A percentile compares a stretch with the other conserved stretches of the same genome.
Conservation (phyloP, 2,329 filamentous ascomycete species). For the Penicillium expansum region DNA sequence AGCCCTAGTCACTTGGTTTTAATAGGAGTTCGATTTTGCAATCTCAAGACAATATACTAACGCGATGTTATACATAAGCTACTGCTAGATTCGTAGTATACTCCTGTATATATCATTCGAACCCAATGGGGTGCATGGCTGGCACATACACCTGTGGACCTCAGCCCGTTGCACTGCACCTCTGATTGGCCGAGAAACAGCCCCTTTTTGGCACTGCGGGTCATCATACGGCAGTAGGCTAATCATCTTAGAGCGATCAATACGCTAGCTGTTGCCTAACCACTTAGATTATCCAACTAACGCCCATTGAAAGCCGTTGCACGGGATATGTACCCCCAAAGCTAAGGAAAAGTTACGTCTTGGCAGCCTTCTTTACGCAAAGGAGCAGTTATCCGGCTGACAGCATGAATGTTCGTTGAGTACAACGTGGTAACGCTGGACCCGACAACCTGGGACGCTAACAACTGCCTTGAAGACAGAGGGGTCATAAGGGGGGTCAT, state of each 20-base stretch:
- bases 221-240: constrained; percentile 1
- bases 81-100: not conserved
- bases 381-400: not conserved
- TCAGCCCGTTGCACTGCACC: not conserved
- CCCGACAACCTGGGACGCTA: constrained; percentile 19
- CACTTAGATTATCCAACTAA: not conserved
- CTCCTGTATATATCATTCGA: not conserved
- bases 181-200: constrained; percentile 10
- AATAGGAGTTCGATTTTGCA: not conserved
- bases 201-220: constrained; percentile 7
- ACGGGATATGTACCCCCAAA: constrained; percentile 9
- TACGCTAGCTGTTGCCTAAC: constrained; percentile 4
- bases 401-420: not conserved
- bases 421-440: not conserved
- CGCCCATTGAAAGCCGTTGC: constrained; percentile 4
- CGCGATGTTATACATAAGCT: not conserved
- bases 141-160: not conserved
- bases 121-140: not conserved
- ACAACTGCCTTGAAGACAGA: constrained; percentile 15
- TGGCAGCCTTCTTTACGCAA: not conserved
- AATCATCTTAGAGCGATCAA: constrained; percentile 6
- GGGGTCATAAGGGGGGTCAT: constrained; percentile 14
- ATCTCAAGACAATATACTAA: not conserved
- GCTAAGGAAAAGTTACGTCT: not conserved
- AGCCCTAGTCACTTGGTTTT: not conserved